These are phyloP conservation scores for Irpex sp. DNA, from an alignment of 1,284 basidiomycete species.

Conservation along the genomic window DNA sequence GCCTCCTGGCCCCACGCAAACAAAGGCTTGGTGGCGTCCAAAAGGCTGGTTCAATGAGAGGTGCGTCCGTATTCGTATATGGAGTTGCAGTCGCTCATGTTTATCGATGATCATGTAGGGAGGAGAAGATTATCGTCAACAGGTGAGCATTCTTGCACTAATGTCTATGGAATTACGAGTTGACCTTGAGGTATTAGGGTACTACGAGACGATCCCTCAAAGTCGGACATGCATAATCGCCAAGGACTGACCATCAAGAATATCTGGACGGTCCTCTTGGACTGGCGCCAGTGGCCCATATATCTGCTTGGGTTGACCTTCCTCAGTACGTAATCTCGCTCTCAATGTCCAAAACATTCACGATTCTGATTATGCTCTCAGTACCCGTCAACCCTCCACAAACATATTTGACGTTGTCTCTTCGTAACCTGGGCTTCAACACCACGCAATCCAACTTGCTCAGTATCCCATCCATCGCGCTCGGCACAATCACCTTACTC, in stretches of 20 bases:
- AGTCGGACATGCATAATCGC: constrained; percentile 79
- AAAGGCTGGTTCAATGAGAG: constrained; percentile 68
- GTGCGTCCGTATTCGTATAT: constrained; percentile 11
- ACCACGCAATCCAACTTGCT: constrained; percentile 62
- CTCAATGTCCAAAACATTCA: background rate
- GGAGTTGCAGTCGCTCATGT: background rate
- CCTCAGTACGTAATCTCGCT: constrained; percentile 24
- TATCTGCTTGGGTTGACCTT: constrained; percentile 49
- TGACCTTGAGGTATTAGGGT: constrained; percentile 40
- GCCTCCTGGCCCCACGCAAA: constrained; percentile 68
- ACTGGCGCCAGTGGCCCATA: constrained; percentile 71
- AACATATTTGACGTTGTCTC: constrained; percentile 59
- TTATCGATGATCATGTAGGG: constrained; percentile 13
- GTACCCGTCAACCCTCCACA: constrained; percentile 48
- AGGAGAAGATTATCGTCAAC: constrained; percentile 42
- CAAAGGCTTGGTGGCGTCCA: constrained; percentile 61
- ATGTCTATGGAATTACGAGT: constrained; percentile 50
- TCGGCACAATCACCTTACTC: constrained; percentile 37
- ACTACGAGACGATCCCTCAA: constrained; percentile 69
- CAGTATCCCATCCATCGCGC: constrained; percentile 46
- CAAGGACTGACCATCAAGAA: constrained; percentile 56
- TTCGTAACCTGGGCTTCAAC: constrained; percentile 58
- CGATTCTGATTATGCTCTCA: constrained; percentile 26
- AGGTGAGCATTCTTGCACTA: constrained; percentile 15
- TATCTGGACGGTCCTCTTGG: constrained; percentile 53